phyloP scores from a whole-genome alignment of 805 yeast species.

The Candida cerambycidarum region DNA sequence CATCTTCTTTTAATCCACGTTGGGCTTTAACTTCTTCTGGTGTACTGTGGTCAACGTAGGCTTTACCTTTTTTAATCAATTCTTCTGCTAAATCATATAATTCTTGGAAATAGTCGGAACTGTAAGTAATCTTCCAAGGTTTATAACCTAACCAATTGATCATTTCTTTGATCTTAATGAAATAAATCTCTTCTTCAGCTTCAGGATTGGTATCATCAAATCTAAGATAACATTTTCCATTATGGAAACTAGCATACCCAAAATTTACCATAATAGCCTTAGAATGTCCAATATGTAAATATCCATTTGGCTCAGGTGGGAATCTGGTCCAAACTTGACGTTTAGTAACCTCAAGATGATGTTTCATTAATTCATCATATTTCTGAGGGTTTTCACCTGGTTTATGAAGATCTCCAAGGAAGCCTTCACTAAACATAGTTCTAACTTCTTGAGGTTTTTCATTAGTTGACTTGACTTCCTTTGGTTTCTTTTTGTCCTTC shows the following conservation, averaged over 20 bases:
- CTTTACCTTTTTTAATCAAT: conserved; percentile 67
- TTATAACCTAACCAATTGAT: conserved; percentile 91
- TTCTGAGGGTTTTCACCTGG: conserved; percentile 95
- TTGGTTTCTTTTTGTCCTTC: conserved; percentile 67
- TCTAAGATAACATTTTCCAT: conserved; percentile 88
- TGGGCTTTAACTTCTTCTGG: conserved; percentile 86
- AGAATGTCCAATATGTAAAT: conserved; percentile 94
- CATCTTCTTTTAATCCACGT: conserved; percentile 90
- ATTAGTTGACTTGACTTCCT: conserved; percentile 16
- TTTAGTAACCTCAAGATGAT: conserved; percentile 73
- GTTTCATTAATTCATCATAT: conserved; percentile 78
- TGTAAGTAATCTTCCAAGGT: conserved; percentile 94
- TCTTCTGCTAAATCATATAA: conserved; percentile 87
- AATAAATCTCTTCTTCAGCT: conserved; percentile 93
- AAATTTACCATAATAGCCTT: conserved; percentile 97
- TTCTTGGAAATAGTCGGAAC: conserved; percentile 91
- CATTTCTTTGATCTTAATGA: conserved; percentile 79
- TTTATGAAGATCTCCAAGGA: conserved; percentile 90
- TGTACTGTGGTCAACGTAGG: conserved; percentile 92
- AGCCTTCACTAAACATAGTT: conserved; percentile 93
- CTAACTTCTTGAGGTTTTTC: conserved; percentile 34
- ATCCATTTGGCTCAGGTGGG: conserved; percentile 99
- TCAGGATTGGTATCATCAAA: conserved; percentile 98
- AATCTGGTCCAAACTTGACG: conserved; percentile 91
- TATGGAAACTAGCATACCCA: conserved; percentile 88